Base-by-base conservation (phyloP, 164 flowering plant species). In the Vitis amurensis region DNA sequence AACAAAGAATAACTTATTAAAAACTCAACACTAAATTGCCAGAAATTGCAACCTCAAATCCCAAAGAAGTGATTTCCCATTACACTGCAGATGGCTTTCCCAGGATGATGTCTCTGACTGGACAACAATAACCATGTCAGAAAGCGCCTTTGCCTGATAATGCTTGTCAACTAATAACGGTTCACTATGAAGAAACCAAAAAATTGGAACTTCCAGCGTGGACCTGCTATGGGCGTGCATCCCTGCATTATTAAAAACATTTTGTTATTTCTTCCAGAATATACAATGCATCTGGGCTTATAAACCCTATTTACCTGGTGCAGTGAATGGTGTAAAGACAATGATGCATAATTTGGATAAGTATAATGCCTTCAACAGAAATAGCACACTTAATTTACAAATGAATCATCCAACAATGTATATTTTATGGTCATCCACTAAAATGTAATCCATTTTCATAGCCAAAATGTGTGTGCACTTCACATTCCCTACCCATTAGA, bases 21-120 rank as follows among this genome's bases (percentile, higher is more conserved):
- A 49, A 56, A 27, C 27, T n/a, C 3, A 56, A 49, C 8, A 9
- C 2, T n/a, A 37, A 53, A 67, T 19, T 29, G 65, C 30, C 49
- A 5, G 30, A 68, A 68, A 57, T n/a, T 27, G 67, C 55, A 69
- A 93, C 99, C 97, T 91, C 78, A 96, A 81, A 74, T 96, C 93
- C 97, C 90, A 91, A 71, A 96, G 68, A 63, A 96, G 82, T 44
- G 99, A 87, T 15, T 70, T 79, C 65, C 99, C 97, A 76, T 96
- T 96, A 76, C 99, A 96, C 77, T 96, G 99, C 70, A 91, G 88
- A 85, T 96, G 91, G 84, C 97, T 91, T 81, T 96, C 99, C 97
- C 93, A 96, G 23, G 99, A 89, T 69, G 95, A 69, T 50, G 81
- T 30, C 55, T 87, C 91, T 27, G 99, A 96, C 77, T 96, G 99